Percentiles rank a stretch among this genome's conserved stretches.
Conservation (phyloP, 2,329 filamentous ascomycete species). For the Lachnellula arida region DNA sequence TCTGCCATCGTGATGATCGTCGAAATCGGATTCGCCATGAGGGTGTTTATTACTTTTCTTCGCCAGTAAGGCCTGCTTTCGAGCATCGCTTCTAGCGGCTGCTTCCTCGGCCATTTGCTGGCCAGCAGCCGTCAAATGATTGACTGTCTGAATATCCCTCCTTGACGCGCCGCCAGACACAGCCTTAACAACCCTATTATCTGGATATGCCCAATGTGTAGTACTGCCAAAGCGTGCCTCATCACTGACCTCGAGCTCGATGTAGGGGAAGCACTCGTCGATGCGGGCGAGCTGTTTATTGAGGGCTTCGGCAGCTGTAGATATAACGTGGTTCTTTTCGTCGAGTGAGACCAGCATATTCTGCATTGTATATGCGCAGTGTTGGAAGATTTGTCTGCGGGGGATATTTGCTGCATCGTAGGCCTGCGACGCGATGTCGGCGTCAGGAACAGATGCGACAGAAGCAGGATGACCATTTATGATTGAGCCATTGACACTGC, state of each 20-base stretch:
- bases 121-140: conserved; percentile 63
- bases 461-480: conserved; percentile 27
- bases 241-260: conserved; percentile 86
- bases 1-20: conserved; percentile 54
- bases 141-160: conserved; percentile 71
- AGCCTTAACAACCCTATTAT: conserved; percentile 65
- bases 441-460: conserved; percentile 22
- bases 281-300: conserved; percentile 79
- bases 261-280: conserved; percentile 80
- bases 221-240: conserved; percentile 89
- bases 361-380: conserved; percentile 71
- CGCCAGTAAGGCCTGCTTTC: conserved; percentile 75
- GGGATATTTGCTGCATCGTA: conserved; percentile 56
- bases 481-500: conserved; percentile 29
- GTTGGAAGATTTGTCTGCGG: conserved; percentile 70
- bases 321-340: conserved; percentile 96
- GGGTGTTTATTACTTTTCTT: conserved; percentile 59
- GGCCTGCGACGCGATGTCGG: conserved; percentile 40
- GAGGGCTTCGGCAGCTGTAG: conserved; percentile 85
- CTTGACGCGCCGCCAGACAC: conserved; percentile 67
- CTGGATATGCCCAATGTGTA: conserved; percentile 92
- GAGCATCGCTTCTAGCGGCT: conserved; percentile 75
- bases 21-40: conserved; percentile 73
- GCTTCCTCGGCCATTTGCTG: conserved; percentile 78
- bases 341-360: conserved; percentile 88